Base-by-base conservation (phyloP, 768 basidiomycete genomes). In the Boletus insuetus region DNA sequence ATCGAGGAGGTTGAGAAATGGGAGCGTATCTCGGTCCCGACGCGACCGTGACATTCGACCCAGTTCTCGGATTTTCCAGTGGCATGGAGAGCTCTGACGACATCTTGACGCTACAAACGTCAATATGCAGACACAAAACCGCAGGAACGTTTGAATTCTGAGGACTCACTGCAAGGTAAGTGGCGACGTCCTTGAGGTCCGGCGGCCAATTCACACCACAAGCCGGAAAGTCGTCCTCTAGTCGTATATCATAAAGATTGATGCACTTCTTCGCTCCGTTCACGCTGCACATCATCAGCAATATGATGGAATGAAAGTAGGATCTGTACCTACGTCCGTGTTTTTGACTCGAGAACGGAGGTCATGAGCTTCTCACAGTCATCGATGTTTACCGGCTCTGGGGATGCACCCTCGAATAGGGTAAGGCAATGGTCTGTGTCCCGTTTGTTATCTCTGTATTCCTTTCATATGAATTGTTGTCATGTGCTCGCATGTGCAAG, bases 141-240 rank as follows among this genome's bases (percentile, higher is more conserved):
- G 16, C 9, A n/a, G 4, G 7, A 51, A 44, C n/a, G 14, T 19
- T 17, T 32, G 35, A 54, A n/a, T 42, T 35, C 16, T 14, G 40
- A 14, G 29, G 47, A 76, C 91, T 49, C 68, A 97, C 96, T 26
- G 82, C 83, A 6, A 99, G 82, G 67, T 94, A 96, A 1, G 75
- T 72, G 17, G 85, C 87, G 10, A 98, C 75, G 45, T 84, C 81
- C 4, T 78, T 70, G 46, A 98, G 83, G 64, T 94, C 92, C 34
- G 87, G 86, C 8, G 95, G 96, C 96, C 95, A 99, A 73, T 94
- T 96, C 93, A 96, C 91, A 3, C 96, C 97, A 70, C 97, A 99
- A 1, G 84, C 87, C 17, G 97, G 97, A 35, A 69, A 74, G 13
- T 80, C 80, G 67, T 99, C 97, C 51, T 90, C 85, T n/a, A 89